Evolutionary conservation across 2,329 filamentous ascomycete species (phyloP), one percentile per base, ranked within the genome.

Genomic region (Aureobasidium sp.): DNA sequence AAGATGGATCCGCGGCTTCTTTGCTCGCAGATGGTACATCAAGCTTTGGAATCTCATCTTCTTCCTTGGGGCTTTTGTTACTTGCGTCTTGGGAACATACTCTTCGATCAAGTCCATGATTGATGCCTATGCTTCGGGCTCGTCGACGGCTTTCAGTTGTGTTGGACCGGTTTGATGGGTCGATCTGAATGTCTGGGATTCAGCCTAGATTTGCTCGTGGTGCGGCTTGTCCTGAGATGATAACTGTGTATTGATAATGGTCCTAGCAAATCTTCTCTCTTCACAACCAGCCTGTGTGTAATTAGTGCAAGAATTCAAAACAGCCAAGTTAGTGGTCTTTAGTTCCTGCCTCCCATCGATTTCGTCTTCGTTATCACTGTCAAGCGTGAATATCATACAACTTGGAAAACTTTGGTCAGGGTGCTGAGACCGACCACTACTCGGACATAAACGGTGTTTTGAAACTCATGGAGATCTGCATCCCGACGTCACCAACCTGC

Each of bases 31-130:
- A 13, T 59, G 57, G 57, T 78, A 69, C 63, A 68, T 62, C 63
- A 73, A 74, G 58, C 67, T 69, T 30, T 74, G 74, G 65, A 71
- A 75, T 53, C 37, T 74, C 13, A 48, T 79, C 30, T 78, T 75
- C 63, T 69, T 73, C 61, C 60, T 77, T 5, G 75, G 74, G 7
- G 73, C 73, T 0, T 54, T 78, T 10, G 69, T 67, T 4, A 74
- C 71, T 7, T 72, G 72, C 30, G 74, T 71, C 0, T 62, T 79
- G 66, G 77, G 77, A 2, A 70, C 73, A 11, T 79, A 75, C 63
- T 69, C 73, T 13, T 71, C 73, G 32, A 71, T 77, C 59, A 61
- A 72, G 39, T 68, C 70, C 4, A 69, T 79, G 69, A 62, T 66
- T 13, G 55, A 67, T 30, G 53, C 61, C 4, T 70, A 60, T 16